These are phyloP conservation scores for Leersia perrieri DNA, from an alignment of 176 grass and related monocot genomes.

Conservation along the genomic window DNA sequence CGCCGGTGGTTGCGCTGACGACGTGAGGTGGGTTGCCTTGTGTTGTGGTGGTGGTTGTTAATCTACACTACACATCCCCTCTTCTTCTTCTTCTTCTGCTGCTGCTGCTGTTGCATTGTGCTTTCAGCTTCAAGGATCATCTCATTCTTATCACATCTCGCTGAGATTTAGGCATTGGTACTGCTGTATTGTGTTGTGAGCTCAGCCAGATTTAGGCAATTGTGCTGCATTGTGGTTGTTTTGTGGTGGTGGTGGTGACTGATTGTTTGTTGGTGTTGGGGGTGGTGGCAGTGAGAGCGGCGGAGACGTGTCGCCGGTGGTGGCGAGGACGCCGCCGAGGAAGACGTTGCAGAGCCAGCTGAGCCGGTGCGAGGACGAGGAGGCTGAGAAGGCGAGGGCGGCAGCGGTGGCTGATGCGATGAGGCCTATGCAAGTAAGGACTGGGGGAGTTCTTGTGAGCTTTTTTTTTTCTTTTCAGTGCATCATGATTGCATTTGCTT, in stretches of 20 bases:
- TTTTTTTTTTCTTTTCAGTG: slow-evolving; percentile 29
- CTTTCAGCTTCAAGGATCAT: slow-evolving; percentile 33
- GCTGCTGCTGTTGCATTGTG: slow-evolving; percentile 18
- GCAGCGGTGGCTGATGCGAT: slow-evolving; percentile 29
- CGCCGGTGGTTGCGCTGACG: slow-evolving; percentile 61
- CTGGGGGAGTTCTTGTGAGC: slow-evolving; percentile 14
- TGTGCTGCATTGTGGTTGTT: slow-evolving; percentile 7
- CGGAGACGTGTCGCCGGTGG: background rate
- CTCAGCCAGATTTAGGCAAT: background rate
- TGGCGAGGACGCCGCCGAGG: slow-evolving; percentile 24
- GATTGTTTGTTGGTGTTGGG: slow-evolving; percentile 36
- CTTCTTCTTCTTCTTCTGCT: background rate
- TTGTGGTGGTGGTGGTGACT: slow-evolving; percentile 18
- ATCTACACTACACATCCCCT: slow-evolving; percentile 45
- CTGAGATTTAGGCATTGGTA: slow-evolving; percentile 28
- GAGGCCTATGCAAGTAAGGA: slow-evolving; percentile 55
- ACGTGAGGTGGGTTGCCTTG: slow-evolving; percentile 72
- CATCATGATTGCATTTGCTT: slow-evolving; percentile 34
- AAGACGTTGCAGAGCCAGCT: slow-evolving; percentile 72
- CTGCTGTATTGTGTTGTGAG: slow-evolving; percentile 26
- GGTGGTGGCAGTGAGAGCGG: slow-evolving; percentile 38
- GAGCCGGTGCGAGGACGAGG: slow-evolving; percentile 60
- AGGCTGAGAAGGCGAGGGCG: slow-evolving; percentile 44
- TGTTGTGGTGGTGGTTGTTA: slow-evolving; percentile 40
- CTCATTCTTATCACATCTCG: slow-evolving; percentile 1